Base-by-base conservation (phyloP, 2,329 filamentous ascomycete genomes). In the Exophiala oligosperma region DNA sequence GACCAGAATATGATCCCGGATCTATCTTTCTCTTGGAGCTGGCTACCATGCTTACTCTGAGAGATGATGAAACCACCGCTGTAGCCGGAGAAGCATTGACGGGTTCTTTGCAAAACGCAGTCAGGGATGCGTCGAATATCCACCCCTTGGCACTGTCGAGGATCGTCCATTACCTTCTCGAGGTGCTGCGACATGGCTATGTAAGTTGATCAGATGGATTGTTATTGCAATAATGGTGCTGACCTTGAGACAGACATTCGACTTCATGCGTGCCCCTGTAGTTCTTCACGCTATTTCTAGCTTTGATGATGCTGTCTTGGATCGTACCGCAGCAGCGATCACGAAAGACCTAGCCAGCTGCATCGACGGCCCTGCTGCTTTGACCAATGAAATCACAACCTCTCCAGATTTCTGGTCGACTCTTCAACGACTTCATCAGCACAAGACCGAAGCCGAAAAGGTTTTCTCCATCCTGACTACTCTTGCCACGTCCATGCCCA, bases 381-480 rank as follows among this genome's bases (percentile, higher is more conserved):
- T 99, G 28, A 86, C 91, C 57, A 96, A 90, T 66, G 93, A 97
- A 75, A 90, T 97, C 66, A 95, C 96, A 75, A 93, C 91, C 12
- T 97, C 93, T 17, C 94, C 94, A 0, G 94, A 99, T 70, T 97
- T 99, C 73, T 99, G 94, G 94, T 88, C 89, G 4, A 90, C 97
- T 12, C 79, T 99, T 52, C 87, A 91, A 61, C 84, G 86, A 32
- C 78, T 99, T 17, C 86, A 90, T 48, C 79, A 81, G 24, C 83
- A 88, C 61, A 76, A 84, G 2, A 87, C 90, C 53, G 87, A 89
- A 26, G 89, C 91, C 1, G 81, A 87, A 0, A 81, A 87, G 14
- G 92, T 96, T 0, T 97, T 97, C 71, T 85, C 89, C 54, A 89
- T 97, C n/a, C 80, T 97, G 0, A 89, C 94, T 69, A 86, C 84